Base-by-base conservation (phyloP, 2,329 filamentous ascomycete species). In the Cyanodermella asteris region DNA sequence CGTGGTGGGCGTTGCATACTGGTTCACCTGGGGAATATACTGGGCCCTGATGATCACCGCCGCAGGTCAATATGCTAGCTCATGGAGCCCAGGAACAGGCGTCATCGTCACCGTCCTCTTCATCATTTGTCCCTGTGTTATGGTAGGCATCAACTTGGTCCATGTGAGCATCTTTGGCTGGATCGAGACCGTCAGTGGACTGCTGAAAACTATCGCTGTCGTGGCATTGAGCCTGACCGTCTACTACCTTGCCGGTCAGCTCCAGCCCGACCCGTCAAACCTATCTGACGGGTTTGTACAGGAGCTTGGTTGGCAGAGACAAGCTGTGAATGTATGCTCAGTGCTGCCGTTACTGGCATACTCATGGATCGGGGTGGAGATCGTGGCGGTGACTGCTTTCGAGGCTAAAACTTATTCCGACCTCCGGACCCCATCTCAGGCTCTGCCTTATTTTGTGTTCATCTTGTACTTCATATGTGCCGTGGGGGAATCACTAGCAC, bases 121-220 rank as follows among this genome's bases (percentile, higher is more conserved):
- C 9, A 31, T 31, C 16, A 31, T 28, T 19, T 28, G 27, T 21
- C 16, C 22, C 8, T 25, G 25, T 12, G 28, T 31, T 8, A 15
- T 22, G 14, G 28, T 31, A 28, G 25, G 22, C 10, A n/a, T 9
- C 13, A 13, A 12, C 7, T 12, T 15, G 3, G n/a, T 13, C 18
- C 3, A 7, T 10, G 11, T 15, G 20, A 39, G 36, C 34, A 31
- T n/a, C 12, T 39, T 37, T n/a, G 37, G 37, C n/a, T 33, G 29
- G 27, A 25, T 39, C 1, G 37, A 38, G 27, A 36, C 34, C 10
- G 19, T 34, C 7, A 34, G 37, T 10, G 37, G 37, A 7, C 11
- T 31, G 3, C 20, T 39, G 4, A 38, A 38, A 24, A 30, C 31
- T 3, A 10, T 29, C 5, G 27, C 37, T 11, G 29, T 37, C 7